Percentiles rank a stretch among this genome's conserved stretches.
Conservation (phyloP, 805 yeast genomes). For the Candida ovalis region DNA sequence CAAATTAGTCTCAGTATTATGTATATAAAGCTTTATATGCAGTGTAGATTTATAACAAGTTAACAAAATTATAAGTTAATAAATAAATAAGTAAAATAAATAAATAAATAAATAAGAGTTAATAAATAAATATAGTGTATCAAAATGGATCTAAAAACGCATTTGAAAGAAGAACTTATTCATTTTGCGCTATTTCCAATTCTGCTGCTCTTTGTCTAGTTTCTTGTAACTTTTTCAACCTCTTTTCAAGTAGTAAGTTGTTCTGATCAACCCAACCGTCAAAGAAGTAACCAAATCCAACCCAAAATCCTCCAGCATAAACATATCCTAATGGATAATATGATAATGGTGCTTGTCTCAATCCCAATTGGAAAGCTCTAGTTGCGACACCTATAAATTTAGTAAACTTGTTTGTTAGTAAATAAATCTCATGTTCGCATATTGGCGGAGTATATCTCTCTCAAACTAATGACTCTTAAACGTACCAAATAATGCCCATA, state of each 20-base stretch:
- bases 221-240: conserved; percentile 35
- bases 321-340: conserved; percentile 38
- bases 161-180: too few species aligned
- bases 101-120: too few species aligned
- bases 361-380: conserved; percentile 43
- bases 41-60: too few species aligned
- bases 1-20: too few species aligned
- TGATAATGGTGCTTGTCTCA: conserved; percentile 37
- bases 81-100: too few species aligned
- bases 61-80: too few species aligned
- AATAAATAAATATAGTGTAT: too few species aligned
- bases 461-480: neutral
- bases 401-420: conserved; percentile 4
- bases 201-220: conserved; percentile 31
- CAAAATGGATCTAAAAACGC: too few species aligned
- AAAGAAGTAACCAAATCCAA: conserved; percentile 38
- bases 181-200: conserved; percentile 10
- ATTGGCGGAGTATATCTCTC: neutral
- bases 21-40: too few species aligned
- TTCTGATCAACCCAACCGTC: conserved; percentile 36
- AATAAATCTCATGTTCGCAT: too few species aligned
- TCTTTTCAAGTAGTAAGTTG: conserved; percentile 34
- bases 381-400: conserved; percentile 32
- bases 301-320: conserved; percentile 42
- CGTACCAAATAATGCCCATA: conserved; percentile 39